These are phyloP conservation scores for Phaeophleospora eucalypticola DNA, from an alignment of 2,329 filamentous ascomycete species.

Conservation along the genomic window DNA sequence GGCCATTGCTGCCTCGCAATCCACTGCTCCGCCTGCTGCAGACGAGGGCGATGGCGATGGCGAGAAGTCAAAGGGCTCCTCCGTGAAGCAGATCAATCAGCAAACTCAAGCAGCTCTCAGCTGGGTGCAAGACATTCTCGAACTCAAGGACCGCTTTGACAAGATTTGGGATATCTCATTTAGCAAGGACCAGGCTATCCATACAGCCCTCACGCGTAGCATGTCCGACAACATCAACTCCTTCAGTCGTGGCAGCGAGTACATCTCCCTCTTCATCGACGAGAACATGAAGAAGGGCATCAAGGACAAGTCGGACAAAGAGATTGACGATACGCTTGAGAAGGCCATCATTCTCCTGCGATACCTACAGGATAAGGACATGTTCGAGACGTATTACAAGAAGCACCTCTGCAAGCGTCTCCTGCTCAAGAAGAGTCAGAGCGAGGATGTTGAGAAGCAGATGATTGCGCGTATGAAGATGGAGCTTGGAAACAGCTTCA, in stretches of 20 bases:
- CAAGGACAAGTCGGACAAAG: slow-evolving; percentile 84
- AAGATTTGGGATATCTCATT: slow-evolving; percentile 71
- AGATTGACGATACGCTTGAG: slow-evolving; percentile 78
- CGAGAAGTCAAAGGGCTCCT: slow-evolving; percentile 49
- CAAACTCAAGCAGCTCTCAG: slow-evolving; percentile 83
- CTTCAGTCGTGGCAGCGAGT: slow-evolving; percentile 80
- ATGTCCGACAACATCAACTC: slow-evolving; percentile 91
- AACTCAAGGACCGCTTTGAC: slow-evolving; percentile 86
- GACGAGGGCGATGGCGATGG: slow-evolving; percentile 48
- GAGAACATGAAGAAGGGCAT: slow-evolving; percentile 93
- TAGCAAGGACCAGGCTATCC: slow-evolving; percentile 67
- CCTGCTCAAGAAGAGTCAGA: slow-evolving; percentile 83
- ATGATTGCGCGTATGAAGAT: slow-evolving; percentile 98
- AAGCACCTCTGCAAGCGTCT: slow-evolving; percentile 87
- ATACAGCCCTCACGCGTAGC: slow-evolving; percentile 78
- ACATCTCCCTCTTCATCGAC: slow-evolving; percentile 93
- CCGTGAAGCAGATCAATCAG: slow-evolving; percentile 56
- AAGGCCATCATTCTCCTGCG: slow-evolving; percentile 84
- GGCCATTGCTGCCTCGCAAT: slow-evolving; percentile 53
- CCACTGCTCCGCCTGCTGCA: slow-evolving; percentile 47
- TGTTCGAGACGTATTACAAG: slow-evolving; percentile 97
- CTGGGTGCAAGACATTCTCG: slow-evolving; percentile 90
- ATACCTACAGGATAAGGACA: slow-evolving; percentile 85
- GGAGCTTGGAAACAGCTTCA: slow-evolving; percentile 92
- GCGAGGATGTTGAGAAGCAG: slow-evolving; percentile 86